Conservation (phyloP, 2,329 filamentous ascomycete genomes). For the Plenodomus biglobosus region DNA sequence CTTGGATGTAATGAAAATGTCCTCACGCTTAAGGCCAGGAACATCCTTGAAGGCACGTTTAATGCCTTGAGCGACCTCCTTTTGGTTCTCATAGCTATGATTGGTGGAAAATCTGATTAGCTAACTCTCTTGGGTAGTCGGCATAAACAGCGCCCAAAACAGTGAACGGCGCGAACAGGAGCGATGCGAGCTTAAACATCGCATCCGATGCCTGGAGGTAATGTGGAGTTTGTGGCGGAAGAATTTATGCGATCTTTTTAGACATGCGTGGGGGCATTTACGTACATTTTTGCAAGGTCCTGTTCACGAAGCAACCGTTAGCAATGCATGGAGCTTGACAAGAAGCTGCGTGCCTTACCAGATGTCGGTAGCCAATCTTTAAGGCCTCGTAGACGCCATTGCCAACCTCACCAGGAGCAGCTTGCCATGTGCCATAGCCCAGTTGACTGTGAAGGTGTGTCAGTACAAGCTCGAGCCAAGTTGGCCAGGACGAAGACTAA, state of each 20-base stretch:
- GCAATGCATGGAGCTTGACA: neutral
- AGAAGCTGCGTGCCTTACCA: conserved; percentile 24
- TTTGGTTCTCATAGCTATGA: conserved; percentile 37
- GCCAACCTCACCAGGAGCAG: conserved; percentile 41
- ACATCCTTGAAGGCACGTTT: conserved; percentile 34
- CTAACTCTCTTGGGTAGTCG: conserved; percentile 14
- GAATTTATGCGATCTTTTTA: neutral
- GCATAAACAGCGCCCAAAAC: too few relatives aligned
- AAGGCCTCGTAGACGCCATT: conserved; percentile 46
- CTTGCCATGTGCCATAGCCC: conserved; percentile 44
- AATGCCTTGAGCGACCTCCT: conserved; percentile 35
- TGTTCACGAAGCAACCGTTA: conserved; percentile 34
- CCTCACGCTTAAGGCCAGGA: conserved; percentile 32
- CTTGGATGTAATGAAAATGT: conserved; percentile 67
- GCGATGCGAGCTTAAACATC: too few relatives aligned
- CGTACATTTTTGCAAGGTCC: conserved; percentile 39
- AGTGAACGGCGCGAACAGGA: too few relatives aligned
- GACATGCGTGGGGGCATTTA: conserved; percentile 3
- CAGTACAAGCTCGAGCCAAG: neutral
- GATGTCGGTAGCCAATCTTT: conserved; percentile 39
- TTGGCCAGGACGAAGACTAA: conserved; percentile 43
- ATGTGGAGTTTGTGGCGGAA: conserved; percentile 1
- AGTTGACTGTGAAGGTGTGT: conserved; percentile 48
- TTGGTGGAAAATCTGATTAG: conserved; percentile 31
- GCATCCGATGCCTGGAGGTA: too few relatives aligned